These are phyloP conservation scores for Parastagonospora nodorum DNA, from an alignment of 2,329 filamentous ascomycete genomes.

Conservation along the genomic window DNA sequence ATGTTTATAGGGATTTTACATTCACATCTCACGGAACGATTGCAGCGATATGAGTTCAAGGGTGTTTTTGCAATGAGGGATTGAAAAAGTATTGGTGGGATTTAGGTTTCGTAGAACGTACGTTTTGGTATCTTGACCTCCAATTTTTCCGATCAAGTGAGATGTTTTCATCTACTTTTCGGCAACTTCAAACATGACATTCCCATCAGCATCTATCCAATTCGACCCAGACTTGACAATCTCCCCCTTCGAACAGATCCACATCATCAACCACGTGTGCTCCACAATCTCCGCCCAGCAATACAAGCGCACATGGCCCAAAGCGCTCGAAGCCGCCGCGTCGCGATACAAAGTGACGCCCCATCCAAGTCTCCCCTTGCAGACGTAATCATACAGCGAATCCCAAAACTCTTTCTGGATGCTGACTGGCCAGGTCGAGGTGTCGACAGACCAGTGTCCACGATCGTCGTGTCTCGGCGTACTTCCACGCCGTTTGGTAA, in stretches of 20 bases:
- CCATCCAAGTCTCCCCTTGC: slow-evolving; percentile 67
- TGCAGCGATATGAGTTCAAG: slow-evolving; percentile 4
- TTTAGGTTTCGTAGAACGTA: too few relatives aligned
- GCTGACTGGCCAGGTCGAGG: slow-evolving; percentile 57
- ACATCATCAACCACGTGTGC: slow-evolving; percentile 77
- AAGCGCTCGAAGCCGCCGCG: slow-evolving; percentile 7
- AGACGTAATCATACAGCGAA: slow-evolving; percentile 65
- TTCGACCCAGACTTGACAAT: slow-evolving; percentile 62
- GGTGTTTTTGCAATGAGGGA: slow-evolving; percentile 6
- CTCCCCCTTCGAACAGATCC: slow-evolving; percentile 69
- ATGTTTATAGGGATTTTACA: slow-evolving; percentile 15
- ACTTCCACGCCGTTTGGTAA: slow-evolving; percentile 48
- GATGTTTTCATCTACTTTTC: too few relatives aligned
- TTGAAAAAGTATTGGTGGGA: background rate
- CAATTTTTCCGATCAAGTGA: too few relatives aligned
- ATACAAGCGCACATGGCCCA: slow-evolving; percentile 65
- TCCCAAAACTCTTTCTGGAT: slow-evolving; percentile 64
- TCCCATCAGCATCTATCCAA: slow-evolving; percentile 71
- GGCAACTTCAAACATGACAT: slow-evolving; percentile 59
- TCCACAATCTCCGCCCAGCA: slow-evolving; percentile 77
- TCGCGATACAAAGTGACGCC: slow-evolving; percentile 62
- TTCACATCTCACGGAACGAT: slow-evolving; percentile 7
- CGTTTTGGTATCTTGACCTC: too few relatives aligned
- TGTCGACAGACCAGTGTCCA: slow-evolving; percentile 76
- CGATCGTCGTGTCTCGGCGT: slow-evolving; percentile 66